Evolutionary conservation across 139 green algal genomes (phyloP).

Genomic region (Spirogloea muscicola): DNA sequence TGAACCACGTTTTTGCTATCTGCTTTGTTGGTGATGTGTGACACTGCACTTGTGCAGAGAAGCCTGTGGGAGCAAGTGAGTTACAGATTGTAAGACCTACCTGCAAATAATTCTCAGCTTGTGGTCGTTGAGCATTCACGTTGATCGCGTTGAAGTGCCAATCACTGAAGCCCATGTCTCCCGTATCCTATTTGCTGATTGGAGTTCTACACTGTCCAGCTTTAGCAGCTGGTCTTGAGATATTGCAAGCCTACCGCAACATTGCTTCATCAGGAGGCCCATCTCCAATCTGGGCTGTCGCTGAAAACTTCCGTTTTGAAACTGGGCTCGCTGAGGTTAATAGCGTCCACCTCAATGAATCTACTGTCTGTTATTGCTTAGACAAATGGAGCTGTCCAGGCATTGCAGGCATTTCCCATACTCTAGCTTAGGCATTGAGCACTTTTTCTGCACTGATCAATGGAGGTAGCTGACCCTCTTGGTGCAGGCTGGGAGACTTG

Average conservation of each 20-base stretch:
- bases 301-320: slow-evolving; percentile 23
- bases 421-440: no score
- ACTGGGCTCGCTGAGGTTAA: slow-evolving; percentile 3
- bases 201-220: neutral
- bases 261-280: neutral
- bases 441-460: no score
- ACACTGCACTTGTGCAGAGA: slow-evolving; percentile 3
- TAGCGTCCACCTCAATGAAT: no score
- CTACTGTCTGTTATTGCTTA: no score
- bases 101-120: no score
- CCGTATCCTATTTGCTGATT: neutral
- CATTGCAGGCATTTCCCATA: no score
- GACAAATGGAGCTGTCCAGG: no score
- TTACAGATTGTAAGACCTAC: neutral
- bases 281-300: slow-evolving; percentile 18
- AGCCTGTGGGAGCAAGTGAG: slow-evolving; percentile 13
- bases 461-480: no score
- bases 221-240: neutral
- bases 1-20: no score
- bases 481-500: no score
- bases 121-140: no score
- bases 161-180: neutral
- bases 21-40: no score
- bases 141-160: neutral
- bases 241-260: neutral